phyloP scores from a whole-genome alignment of 2,329 filamentous ascomycete species.

The Beauveria sp. region DNA sequence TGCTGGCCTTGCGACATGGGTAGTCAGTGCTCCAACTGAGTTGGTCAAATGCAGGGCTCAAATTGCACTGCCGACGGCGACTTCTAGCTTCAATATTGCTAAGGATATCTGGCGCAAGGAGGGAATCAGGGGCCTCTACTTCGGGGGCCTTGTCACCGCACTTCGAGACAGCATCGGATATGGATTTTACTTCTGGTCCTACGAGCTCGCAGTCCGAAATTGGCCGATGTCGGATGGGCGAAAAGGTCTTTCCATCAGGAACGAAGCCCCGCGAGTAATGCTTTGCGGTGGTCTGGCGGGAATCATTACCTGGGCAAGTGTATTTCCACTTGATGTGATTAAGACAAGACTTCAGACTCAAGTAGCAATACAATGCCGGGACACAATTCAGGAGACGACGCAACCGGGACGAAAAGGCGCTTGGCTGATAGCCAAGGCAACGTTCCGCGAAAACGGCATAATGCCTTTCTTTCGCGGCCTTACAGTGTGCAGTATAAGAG shows the following conservation, averaged over 20 bases:
- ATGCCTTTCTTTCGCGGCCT: constrained; percentile 66
- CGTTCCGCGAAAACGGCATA: constrained; percentile 57
- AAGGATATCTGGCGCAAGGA: constrained; percentile 48
- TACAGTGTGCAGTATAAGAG: constrained; percentile 72
- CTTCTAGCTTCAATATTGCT: constrained; percentile 57
- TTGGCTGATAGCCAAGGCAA: constrained; percentile 54
- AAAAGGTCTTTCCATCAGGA: constrained; percentile 21
- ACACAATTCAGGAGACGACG: constrained; percentile 11
- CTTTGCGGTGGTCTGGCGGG: constrained; percentile 84
- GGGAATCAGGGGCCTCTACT: constrained; percentile 67
- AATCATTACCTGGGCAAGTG: constrained; percentile 78
- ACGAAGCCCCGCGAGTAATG: constrained; percentile 56
- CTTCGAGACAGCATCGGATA: constrained; percentile 86
- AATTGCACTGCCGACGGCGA: constrained; percentile 36
- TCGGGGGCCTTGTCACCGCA: constrained; percentile 74
- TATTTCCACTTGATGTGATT: constrained; percentile 87
- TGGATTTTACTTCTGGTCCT: constrained; percentile 95
- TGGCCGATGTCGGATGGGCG: constrained; percentile 31
- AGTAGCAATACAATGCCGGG: constrained; percentile 19
- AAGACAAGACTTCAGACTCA: constrained; percentile 90
- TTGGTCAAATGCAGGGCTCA: constrained; percentile 86
- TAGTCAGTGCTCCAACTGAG: constrained; percentile 82
- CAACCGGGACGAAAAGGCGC: constrained; percentile 37
- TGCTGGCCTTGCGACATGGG: constrained; percentile 78
- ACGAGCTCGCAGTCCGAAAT: constrained; percentile 63